These are phyloP conservation scores for Sistotremastrum suecicum DNA, from an alignment of 768 basidiomycete species.

Conservation along the genomic window DNA sequence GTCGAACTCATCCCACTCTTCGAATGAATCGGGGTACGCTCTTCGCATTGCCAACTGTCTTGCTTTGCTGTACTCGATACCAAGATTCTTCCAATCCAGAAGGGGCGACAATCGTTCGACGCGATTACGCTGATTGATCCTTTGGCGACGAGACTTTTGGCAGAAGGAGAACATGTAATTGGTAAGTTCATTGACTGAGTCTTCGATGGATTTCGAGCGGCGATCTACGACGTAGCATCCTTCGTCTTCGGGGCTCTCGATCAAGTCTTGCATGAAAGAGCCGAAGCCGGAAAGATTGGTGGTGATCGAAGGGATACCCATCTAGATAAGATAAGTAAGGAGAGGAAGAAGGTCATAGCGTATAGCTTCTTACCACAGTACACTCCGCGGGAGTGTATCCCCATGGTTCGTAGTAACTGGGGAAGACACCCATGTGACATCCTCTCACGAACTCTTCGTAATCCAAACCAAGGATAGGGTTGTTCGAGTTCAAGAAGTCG, in stretches of 20 bases:
- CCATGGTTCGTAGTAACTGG: slow-evolving; percentile 95
- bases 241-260: slow-evolving; percentile 88
- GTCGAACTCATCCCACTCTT: slow-evolving; percentile 29
- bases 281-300: slow-evolving; percentile 98
- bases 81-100: slow-evolving; percentile 97
- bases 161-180: slow-evolving; percentile 63
- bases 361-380: slow-evolving; percentile 58
- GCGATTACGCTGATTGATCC: slow-evolving; percentile 97
- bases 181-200: slow-evolving; percentile 76
- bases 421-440: slow-evolving; percentile 97
- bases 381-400: slow-evolving; percentile 97
- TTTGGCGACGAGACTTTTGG: slow-evolving; percentile 80
- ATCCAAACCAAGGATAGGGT: slow-evolving; percentile 92
- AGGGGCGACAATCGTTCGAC: slow-evolving; percentile 89
- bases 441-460: slow-evolving; percentile 99
- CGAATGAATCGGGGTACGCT: slow-evolving; percentile 92
- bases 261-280: slow-evolving; percentile 96
- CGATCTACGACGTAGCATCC: slow-evolving; percentile 96
- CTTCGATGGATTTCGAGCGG: slow-evolving; percentile 77
- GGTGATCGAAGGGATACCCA: slow-evolving; percentile 96
- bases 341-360: slow-evolving; percentile 1
- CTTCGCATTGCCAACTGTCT: slow-evolving; percentile 81
- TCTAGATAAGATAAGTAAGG: slow-evolving; percentile 27
- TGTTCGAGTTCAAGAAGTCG: slow-evolving; percentile 95
- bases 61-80: slow-evolving; percentile 93